Base-by-base conservation (phyloP, 1,139 yeast species). In the Saccharomyces hybrid region DNA sequence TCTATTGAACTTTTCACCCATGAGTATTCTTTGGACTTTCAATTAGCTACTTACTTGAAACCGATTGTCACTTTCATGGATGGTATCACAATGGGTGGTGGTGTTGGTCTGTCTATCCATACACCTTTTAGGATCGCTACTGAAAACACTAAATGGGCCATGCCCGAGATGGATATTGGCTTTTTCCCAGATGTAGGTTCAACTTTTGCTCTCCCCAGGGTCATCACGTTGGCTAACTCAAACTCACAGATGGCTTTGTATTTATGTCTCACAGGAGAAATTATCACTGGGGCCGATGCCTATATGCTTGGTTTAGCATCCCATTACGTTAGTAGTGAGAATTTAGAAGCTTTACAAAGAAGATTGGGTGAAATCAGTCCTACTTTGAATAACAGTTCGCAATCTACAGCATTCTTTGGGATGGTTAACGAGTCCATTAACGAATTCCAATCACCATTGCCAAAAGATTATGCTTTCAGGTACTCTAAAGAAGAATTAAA, bases 141-240 rank as follows among this genome's bases (percentile, higher is more conserved):
- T 42, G 98, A 93, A 66, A 80, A 81, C 65, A 91, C 98, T 16
- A 79, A 84, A 67, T 81, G 91, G 73, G 96, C 98, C 57, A 95
- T 93, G 99, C 99, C 99, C 4, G 99, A 93, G 72, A 86, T 95
- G 78, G 93, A 88, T 64, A 93, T 95, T 69, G 99, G 99, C 0
- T 89, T 91, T 70, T 88, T 88, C 75, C 96, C 97, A 8, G 99
- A 93, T 70, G 98, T 93, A 8, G 99, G 98, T 47, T 86, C 95
- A 46, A 83, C 96, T 5, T 91, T 88, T 72, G 91, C 91, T 73
- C 76, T 95, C 62, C 89, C 96, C 46, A 80, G 88, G 62, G 73
- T 90, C 58, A 50, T 68, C 14, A 68, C 70, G 4, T 60, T 74
- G 44, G 70, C 74, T 19, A 68, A 71, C 51, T 55, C 66, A 3